A percentile compares a stretch with the other conserved stretches of the same genome.
phyloP scores from a whole-genome alignment of 2,329 filamentous ascomycete species.

The Ophiostoma piceae region DNA sequence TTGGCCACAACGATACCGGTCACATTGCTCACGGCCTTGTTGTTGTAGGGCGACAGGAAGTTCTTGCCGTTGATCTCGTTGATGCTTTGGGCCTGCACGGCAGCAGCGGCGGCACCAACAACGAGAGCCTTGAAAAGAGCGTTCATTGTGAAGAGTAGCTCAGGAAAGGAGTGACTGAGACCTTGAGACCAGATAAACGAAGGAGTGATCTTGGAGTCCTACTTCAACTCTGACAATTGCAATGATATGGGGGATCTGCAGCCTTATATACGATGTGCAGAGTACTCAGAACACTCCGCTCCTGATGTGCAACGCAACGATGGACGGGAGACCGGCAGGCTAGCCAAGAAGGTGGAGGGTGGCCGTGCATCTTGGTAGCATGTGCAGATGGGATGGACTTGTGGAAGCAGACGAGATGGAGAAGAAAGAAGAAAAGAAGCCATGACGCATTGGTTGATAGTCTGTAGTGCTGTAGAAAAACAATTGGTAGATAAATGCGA shows the following conservation, averaged over 20 bases:
- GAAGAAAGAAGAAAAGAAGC: neutral
- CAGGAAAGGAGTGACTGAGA: conserved; percentile 2
- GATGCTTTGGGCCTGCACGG: conserved; percentile 39
- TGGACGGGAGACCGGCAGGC: neutral
- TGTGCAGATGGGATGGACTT: neutral
- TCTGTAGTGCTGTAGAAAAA: neutral
- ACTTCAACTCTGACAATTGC: neutral
- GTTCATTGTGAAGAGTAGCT: conserved; percentile 13
- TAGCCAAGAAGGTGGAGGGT: conserved; percentile 7
- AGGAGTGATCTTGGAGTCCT: neutral
- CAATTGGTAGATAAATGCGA: neutral
- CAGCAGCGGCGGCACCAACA: conserved; percentile 10
- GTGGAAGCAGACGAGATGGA: too few species aligned
- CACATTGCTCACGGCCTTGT: conserved; percentile 53
- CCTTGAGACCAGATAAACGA: conserved; percentile 1
- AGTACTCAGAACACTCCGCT: neutral
- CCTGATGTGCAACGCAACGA: neutral
- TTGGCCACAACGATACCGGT: conserved; percentile 62
- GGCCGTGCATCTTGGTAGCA: conserved; percentile 4
- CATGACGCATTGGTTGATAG: conserved; percentile 3
- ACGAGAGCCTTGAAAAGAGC: conserved; percentile 17
- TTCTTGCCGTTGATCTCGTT: conserved; percentile 61
- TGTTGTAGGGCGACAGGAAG: conserved; percentile 57
- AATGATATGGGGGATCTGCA: neutral
- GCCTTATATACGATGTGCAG: neutral